phyloP scores from a whole-genome alignment of 2,329 filamentous ascomycete species.

The Trichoderma afroharzianum region DNA sequence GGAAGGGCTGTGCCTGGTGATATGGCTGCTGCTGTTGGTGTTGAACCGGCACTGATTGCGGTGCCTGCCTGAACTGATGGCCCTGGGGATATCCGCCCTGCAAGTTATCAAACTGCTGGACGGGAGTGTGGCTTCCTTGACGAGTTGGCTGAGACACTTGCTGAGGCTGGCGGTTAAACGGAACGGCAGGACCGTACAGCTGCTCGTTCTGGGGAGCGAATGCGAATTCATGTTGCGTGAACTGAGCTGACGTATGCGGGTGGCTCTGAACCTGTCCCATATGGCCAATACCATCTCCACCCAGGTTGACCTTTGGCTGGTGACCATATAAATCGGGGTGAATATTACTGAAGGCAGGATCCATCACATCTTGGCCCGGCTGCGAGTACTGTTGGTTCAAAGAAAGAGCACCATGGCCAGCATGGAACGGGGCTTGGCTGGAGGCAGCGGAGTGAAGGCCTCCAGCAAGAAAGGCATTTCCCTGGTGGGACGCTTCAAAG shows the following conservation, averaged over 20 bases:
- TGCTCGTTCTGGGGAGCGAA: conserved; percentile 33
- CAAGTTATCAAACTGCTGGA: conserved; percentile 30
- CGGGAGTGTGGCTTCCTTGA: conserved; percentile 33
- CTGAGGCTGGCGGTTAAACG: conserved; percentile 32
- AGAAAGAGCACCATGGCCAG: conserved; percentile 30
- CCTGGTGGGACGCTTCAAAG: conserved; percentile 33
- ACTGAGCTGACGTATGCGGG: conserved; percentile 32
- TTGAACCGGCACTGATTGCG: conserved; percentile 31
- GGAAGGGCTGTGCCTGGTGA: conserved; percentile 24
- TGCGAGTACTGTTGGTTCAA: conserved; percentile 35
- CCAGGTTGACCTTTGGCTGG: conserved; percentile 32
- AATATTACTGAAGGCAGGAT: conserved; percentile 36
- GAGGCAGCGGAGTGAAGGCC: conserved; percentile 30
- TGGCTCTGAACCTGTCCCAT: conserved; percentile 33
- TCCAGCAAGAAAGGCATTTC: conserved; percentile 32
- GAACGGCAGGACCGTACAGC: conserved; percentile 31
- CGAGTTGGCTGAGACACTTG: conserved; percentile 31
- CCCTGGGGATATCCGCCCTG: conserved; percentile 27
- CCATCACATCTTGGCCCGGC: conserved; percentile 32
- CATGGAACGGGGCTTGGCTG: conserved; percentile 30
- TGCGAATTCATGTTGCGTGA: conserved; percentile 32
- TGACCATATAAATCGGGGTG: conserved; percentile 38
- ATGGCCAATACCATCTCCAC: conserved; percentile 10
- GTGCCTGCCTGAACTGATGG: conserved; percentile 26
- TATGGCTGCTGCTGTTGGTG: conserved; percentile 29